Evolutionary conservation across 768 basidiomycete species (phyloP).

Genomic region (Collybia nuda): DNA sequence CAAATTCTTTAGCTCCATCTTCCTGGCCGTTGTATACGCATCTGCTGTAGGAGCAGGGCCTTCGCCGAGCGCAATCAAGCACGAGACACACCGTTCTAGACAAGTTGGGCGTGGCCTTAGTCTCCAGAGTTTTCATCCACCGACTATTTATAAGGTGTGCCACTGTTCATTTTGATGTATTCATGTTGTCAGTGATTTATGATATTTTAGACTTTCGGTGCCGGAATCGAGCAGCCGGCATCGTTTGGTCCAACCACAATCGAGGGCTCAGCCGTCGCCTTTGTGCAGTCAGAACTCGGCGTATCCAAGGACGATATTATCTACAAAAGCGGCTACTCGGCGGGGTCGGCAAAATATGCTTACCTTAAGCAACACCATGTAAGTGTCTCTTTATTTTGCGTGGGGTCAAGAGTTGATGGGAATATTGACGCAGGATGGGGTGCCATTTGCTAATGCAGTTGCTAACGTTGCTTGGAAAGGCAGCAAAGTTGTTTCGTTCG

Average conservation of each 20-base stretch:
- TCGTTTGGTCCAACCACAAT: not conserved
- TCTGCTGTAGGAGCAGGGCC: slow-evolving; percentile 6
- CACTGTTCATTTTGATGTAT: not conserved
- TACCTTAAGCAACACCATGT: slow-evolving; percentile 22
- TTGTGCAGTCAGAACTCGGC: slow-evolving; percentile 4
- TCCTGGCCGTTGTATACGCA: slow-evolving; percentile 21
- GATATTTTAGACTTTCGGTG: slow-evolving; percentile 2
- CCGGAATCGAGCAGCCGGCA: slow-evolving; percentile 1
- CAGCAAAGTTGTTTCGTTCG: slow-evolving; percentile 29
- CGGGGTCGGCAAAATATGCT: slow-evolving; percentile 16
- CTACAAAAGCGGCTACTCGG: slow-evolving; percentile 12
- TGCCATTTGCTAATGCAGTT: slow-evolving; percentile 36
- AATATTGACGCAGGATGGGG: slow-evolving; percentile 17
- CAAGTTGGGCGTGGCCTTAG: not conserved
- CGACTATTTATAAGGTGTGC: slow-evolving; percentile 1
- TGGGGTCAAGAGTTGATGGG: not conserved
- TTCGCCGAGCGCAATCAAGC: not conserved
- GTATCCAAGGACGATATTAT: slow-evolving; percentile 1
- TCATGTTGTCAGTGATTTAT: not conserved
- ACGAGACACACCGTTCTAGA: slow-evolving; percentile 3
- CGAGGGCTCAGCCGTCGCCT: slow-evolving; percentile 2
- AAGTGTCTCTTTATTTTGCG: not conserved
- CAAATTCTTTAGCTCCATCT: slow-evolving; percentile 23
- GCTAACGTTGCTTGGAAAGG: slow-evolving; percentile 33
- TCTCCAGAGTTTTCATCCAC: slow-evolving; percentile 2